These are phyloP conservation scores for Alternaria sp. DNA, from an alignment of 2,329 filamentous ascomycete species.

Conservation along the genomic window DNA sequence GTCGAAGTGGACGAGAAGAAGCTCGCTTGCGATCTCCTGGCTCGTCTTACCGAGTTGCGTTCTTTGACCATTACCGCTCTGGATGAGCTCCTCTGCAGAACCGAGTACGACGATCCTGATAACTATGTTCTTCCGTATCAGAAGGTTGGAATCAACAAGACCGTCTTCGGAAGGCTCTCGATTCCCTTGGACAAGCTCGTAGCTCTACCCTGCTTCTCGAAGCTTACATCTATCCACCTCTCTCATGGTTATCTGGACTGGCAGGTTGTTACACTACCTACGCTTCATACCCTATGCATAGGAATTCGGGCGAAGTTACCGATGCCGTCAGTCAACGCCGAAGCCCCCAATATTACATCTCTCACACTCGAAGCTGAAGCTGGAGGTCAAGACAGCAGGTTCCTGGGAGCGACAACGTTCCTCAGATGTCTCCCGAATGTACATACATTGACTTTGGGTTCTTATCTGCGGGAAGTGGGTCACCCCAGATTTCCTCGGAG, in stretches of 20 bases:
- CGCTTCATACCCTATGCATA: neutral
- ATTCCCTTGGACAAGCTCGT: neutral
- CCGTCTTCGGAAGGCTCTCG: neutral
- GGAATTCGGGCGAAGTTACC: rapidly evolving
- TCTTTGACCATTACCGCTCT: neutral
- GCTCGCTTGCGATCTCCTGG: neutral
- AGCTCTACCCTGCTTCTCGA: neutral
- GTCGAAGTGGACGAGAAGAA: neutral
- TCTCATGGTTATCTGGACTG: neutral
- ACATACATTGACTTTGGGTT: neutral
- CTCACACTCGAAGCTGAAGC: neutral
- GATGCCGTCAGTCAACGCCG: neutral
- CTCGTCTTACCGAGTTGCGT: neutral
- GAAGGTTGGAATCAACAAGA: neutral
- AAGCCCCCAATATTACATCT: neutral
- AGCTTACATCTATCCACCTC: neutral
- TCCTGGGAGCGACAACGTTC: neutral
- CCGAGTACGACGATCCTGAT: too few relatives aligned
- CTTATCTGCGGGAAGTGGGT: rapidly evolving
- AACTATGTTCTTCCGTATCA: too few relatives aligned
- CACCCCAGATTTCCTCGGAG: neutral
- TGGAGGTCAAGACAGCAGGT: rapidly evolving
- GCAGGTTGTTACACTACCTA: neutral
- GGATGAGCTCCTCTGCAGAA: too few relatives aligned
- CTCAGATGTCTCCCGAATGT: neutral